phyloP scores from a whole-genome alignment of 1,284 basidiomycete genomes.

The Thelephora terrestris region DNA sequence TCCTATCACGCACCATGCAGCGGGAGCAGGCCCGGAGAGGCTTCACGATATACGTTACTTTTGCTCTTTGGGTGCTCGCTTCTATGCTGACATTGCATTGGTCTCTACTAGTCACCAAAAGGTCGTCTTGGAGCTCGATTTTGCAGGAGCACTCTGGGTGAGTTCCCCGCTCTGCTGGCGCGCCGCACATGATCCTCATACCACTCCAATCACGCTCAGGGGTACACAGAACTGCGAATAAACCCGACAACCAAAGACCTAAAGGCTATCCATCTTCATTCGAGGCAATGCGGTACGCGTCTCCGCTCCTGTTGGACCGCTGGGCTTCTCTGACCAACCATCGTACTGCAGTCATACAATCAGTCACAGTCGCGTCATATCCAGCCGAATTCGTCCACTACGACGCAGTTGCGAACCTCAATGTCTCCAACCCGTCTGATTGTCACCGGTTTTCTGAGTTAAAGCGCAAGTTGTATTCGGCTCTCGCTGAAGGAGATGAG shows the following conservation, averaged over 20 bases:
- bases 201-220: slow-evolving; percentile 33
- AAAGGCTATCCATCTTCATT: slow-evolving; percentile 76
- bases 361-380: slow-evolving; percentile 59
- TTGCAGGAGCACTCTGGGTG: slow-evolving; percentile 73
- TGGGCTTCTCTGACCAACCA: slow-evolving; percentile 7
- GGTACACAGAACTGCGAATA: slow-evolving; percentile 87
- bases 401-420: slow-evolving; percentile 67
- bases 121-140: slow-evolving; percentile 83
- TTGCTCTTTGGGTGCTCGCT: slow-evolving; percentile 11
- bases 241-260: slow-evolving; percentile 70
- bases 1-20: slow-evolving; percentile 33
- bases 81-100: slow-evolving; percentile 36
- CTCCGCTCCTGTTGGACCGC: background rate
- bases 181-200: slow-evolving; percentile 1
- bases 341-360: slow-evolving; percentile 54
- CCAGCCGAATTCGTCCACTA: slow-evolving; percentile 66
- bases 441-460: slow-evolving; percentile 89
- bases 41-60: slow-evolving; percentile 73
- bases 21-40: slow-evolving; percentile 69
- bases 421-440: slow-evolving; percentile 65
- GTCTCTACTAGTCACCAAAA: slow-evolving; percentile 86
- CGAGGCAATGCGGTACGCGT: slow-evolving; percentile 70
- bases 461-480: slow-evolving; percentile 87
- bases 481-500: slow-evolving; percentile 83
- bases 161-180: slow-evolving; percentile 12